Evolutionary conservation across 306 rosid genomes (phyloP), one percentile per base, ranked within the genome.

Genomic region (Crataegus laevigata): DNA sequence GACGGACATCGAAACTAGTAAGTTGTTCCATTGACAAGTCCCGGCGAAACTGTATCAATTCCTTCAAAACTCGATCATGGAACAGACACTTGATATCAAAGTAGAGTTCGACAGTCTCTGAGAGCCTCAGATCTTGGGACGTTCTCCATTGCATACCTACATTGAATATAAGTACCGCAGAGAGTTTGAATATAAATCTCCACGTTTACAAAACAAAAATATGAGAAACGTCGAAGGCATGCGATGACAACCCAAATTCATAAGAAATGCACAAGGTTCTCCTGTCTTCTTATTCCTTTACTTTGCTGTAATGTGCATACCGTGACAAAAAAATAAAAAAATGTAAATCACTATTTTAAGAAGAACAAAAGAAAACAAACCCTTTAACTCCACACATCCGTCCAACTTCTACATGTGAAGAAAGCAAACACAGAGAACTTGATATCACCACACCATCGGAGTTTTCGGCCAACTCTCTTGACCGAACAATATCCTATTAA

Each of bases 101-200:
- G 12, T 38, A 38, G 43, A 38, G 43, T 38, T 38, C 2, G 11
- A 38, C 43, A 9, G 43, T 38, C 43, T 38, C 43, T 10, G 43
- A 38, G 43, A 38, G 43, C 12, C 43, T 38, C 43, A 85, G 55
- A 79, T 96, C 98, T 77, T 90, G 97, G 13, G 92, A 83, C 57
- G 81, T 52, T 83, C 88, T 96, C 98, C 99, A 96, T 80, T 82
- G 93, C 73, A 92, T 71, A 76, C 92, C 99, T 96, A 88, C 83
- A 85, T 73, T 43, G 50, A 74, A 83, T 58, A 66, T 72, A 82
- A 64, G 22, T 28, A 38, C 34, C 14, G 24, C 58, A 73, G 21
- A 80, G 38, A 17, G 64, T 58, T 28, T n/a, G 60, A 47, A 38
- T 66, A 66, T 42, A n/a, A 57, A 22, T 24, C 54, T 15, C 21